Percentiles rank a stretch among this genome's conserved stretches.
These are phyloP conservation scores for Chiua virens DNA, from an alignment of 768 basidiomycete genomes.

Conservation along the genomic window DNA sequence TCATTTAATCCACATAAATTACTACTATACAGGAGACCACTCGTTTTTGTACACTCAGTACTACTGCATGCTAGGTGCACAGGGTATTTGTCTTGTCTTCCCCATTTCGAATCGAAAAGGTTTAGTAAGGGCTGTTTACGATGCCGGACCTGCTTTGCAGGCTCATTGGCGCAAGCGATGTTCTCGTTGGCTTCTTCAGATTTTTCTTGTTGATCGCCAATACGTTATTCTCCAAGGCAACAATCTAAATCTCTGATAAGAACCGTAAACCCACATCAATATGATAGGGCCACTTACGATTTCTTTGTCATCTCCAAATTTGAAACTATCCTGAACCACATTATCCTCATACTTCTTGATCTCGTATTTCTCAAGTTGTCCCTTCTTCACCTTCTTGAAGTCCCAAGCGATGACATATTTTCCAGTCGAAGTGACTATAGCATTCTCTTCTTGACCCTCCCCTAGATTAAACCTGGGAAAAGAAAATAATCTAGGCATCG, in stretches of 20 bases:
- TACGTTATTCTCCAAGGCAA: constrained; percentile 93
- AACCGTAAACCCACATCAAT: background rate
- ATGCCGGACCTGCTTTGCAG: constrained; percentile 58
- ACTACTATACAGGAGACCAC: constrained; percentile 3
- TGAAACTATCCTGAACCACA: constrained; percentile 97
- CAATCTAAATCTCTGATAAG: constrained; percentile 60
- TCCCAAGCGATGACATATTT: constrained; percentile 96
- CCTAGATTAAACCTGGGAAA: constrained; percentile 84
- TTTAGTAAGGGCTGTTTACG: constrained; percentile 64
- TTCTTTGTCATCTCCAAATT: constrained; percentile 95
- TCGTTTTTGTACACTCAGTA: background rate
- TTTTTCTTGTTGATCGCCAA: constrained; percentile 93
- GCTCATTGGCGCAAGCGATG: constrained; percentile 56
- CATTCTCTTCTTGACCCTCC: constrained; percentile 85
- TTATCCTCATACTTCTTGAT: constrained; percentile 95
- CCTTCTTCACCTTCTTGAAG: constrained; percentile 93
- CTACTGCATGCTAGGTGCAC: background rate
- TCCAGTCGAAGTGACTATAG: constrained; percentile 93
- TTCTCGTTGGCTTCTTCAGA: constrained; percentile 77
- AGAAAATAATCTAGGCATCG: constrained; percentile 6
- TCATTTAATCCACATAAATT: constrained; percentile 19
- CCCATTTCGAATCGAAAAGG: background rate
- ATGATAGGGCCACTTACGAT: constrained; percentile 58
- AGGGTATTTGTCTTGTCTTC: constrained; percentile 20
- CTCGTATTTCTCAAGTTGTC: constrained; percentile 87